Evolutionary conservation across 345 rosid species (phyloP), one percentile per base, ranked within the genome.

Genomic region (Dimocarpus longan): DNA sequence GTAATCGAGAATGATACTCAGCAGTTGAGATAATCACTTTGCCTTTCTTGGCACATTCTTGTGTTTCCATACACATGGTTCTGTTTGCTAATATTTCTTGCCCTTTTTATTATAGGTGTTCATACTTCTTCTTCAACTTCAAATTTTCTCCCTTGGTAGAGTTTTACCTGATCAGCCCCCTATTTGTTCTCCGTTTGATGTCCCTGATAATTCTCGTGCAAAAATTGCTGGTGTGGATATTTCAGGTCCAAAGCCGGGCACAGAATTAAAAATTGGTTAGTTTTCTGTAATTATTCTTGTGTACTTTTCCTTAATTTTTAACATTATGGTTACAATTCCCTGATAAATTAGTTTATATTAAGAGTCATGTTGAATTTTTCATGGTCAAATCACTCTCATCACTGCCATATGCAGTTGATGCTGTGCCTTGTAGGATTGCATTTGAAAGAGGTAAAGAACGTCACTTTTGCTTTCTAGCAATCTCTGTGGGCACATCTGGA

Each of bases 371-470:
- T 63, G 62, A 70, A 62, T 18, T 26, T 66, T 76, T 76, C 81
- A 50, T 67, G 22, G 46, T 73, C 24, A 67, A 70, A 60, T 75
- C 75, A 64, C 76, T 79, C 80, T 76, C 82, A 37, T 84, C 74
- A 48, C 70, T 73, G 68, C 75, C 43, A 28, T 87, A 76, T 87
- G 92, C 93, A 97, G 99, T 86, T 84, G 94, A 89, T 89, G 91
- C 96, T 18, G 84, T 97, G 82, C 92, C 95, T 40, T 94, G 99
- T 84, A 85, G 96, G 86, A 92, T 94, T 82, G 95, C 98, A 78
- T 97, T 97, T 78, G 98, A 94, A 85, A 92, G 93, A 89, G 98
- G 95, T 65, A 94, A 89, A 83, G 99, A 93, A 70, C 98, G 98
- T 0, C 89, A 85, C 71, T 91, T 96, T 86, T 69, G 64, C 78